Percentiles rank a stretch among this genome's conserved stretches.
Evolutionary conservation across 306 rosid species (phyloP).

Genomic region (Alnus glutinosa): DNA sequence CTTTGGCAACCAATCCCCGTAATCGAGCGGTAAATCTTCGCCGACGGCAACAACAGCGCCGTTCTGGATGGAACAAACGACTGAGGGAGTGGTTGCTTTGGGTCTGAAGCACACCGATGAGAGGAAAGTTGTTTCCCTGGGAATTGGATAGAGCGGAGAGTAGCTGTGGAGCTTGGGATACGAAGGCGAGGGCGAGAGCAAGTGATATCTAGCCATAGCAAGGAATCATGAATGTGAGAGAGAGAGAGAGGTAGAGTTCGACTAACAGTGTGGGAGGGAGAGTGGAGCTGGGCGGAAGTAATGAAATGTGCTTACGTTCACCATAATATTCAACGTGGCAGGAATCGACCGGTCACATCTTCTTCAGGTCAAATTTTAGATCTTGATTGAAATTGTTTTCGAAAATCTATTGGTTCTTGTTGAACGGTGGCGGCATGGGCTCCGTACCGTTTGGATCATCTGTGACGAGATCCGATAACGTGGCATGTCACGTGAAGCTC

Average conservation of each 20-base stretch:
- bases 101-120: slow-evolving; percentile 12
- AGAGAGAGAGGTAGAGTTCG: neutral
- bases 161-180: slow-evolving; percentile 13
- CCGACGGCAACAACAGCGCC: slow-evolving; percentile 26
- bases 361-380: neutral
- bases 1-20: slow-evolving; percentile 61
- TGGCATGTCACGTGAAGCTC: neutral
- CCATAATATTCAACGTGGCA: neutral
- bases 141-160: neutral
- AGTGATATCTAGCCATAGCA: slow-evolving; percentile 18
- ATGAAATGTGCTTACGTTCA: neutral
- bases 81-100: slow-evolving; percentile 10
- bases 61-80: slow-evolving; percentile 5
- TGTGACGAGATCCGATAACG: neutral
- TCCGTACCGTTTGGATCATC: too few species aligned
- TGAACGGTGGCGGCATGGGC: neutral
- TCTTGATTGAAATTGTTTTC: neutral
- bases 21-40: slow-evolving; percentile 61
- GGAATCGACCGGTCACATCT: neutral
- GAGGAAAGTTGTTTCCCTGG: neutral
- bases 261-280: neutral
- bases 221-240: neutral
- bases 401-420: neutral
- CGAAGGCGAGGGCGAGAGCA: slow-evolving; percentile 13
- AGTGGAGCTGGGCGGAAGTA: neutral